These are phyloP conservation scores for Nemania sp. DNA, from an alignment of 2,329 filamentous ascomycete genomes.

Conservation along the genomic window DNA sequence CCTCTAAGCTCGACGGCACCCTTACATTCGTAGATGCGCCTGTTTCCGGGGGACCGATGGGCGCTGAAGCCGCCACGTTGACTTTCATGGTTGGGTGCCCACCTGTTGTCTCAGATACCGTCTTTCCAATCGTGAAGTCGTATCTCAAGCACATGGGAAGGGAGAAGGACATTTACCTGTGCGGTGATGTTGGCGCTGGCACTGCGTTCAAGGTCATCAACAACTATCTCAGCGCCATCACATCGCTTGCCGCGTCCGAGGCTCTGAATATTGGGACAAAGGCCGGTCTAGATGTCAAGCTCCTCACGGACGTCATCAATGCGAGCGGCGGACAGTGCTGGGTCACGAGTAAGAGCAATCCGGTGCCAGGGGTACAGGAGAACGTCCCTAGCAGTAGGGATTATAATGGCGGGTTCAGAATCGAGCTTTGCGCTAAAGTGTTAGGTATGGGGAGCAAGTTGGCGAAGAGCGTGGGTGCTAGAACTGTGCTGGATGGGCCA, in stretches of 20 bases:
- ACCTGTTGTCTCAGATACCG: constrained; percentile 56
- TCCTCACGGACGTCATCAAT: constrained; percentile 76
- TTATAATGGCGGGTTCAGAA: constrained; percentile 51
- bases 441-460: constrained; percentile 48
- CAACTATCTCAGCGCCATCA: constrained; percentile 78
- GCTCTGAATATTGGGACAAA: constrained; percentile 56
- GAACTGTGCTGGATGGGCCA: constrained; percentile 47
- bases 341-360: constrained; percentile 51
- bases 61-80: constrained; percentile 51
- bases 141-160: constrained; percentile 70
- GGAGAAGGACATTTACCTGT: constrained; percentile 65
- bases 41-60: constrained; percentile 53
- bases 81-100: constrained; percentile 54
- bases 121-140: constrained; percentile 66
- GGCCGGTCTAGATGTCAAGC: constrained; percentile 54
- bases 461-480: constrained; percentile 48
- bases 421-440: constrained; percentile 51
- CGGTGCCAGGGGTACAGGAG: constrained; percentile 49
- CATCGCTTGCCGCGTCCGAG: constrained; percentile 64
- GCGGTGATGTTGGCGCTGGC: constrained; percentile 72
- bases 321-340: constrained; percentile 68
- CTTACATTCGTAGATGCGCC: constrained; percentile 54
- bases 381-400: constrained; percentile 48
- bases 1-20: constrained; percentile 25
- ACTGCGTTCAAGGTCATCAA: constrained; percentile 79